Conservation (phyloP, 129 eudicot genomes). For the Artemisia annua region DNA sequence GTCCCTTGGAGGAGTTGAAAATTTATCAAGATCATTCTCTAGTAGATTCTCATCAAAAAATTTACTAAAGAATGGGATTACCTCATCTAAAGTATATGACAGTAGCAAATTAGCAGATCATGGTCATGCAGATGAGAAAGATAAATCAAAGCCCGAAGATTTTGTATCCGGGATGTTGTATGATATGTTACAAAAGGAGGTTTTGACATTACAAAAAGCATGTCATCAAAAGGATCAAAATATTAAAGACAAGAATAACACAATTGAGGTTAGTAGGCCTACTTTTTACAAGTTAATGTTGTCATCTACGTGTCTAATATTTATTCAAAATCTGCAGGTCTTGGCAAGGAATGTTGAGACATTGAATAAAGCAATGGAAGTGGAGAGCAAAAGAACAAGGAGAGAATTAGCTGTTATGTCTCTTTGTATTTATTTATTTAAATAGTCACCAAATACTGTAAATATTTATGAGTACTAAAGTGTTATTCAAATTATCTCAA, state of each 20-base stretch:
- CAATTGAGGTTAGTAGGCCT: constrained; percentile 69
- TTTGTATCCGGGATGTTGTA: constrained; percentile 76
- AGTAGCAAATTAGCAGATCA: constrained; percentile 41
- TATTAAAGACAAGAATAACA: constrained; percentile 73
- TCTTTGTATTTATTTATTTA: too few species aligned
- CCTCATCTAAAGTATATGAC: constrained; percentile 48
- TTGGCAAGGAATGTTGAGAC: constrained; percentile 81
- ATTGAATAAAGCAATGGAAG: constrained; percentile 81
- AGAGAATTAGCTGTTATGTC: constrained; percentile 78
- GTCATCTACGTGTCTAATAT: background rate
- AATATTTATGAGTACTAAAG: too few species aligned
- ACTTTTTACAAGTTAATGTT: background rate
- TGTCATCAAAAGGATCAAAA: constrained; percentile 76
- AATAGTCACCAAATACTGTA: too few species aligned
- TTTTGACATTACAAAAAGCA: constrained; percentile 64
- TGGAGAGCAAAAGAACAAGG: constrained; percentile 79
- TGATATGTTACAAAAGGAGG: constrained; percentile 94
- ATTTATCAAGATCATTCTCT: constrained; percentile 56
- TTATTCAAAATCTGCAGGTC: constrained; percentile 43
- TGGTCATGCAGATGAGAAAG: constrained; percentile 31
- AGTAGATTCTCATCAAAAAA: constrained; percentile 56
- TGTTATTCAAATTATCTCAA: too few species aligned
- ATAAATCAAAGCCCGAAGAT: constrained; percentile 53
- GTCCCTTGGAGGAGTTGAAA: constrained; percentile 77
- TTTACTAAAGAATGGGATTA: constrained; percentile 36